phyloP scores from a whole-genome alignment of 768 basidiomycete species.

The Leccinum subgranulosum region DNA sequence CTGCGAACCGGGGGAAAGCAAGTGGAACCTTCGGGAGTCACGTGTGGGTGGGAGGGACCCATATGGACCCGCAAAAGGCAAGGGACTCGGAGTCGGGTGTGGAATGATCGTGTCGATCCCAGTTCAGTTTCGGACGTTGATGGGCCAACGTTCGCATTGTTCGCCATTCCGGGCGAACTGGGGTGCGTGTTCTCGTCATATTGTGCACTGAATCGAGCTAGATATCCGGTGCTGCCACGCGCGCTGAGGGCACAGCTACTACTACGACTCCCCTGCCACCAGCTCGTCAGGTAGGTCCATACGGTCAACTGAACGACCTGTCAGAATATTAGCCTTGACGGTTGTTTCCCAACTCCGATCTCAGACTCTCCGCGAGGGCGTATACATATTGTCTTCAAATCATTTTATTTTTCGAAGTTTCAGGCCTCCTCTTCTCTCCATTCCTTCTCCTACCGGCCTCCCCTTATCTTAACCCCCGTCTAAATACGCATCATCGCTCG shows the following conservation, averaged over 20 bases:
- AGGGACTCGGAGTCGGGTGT: slow-evolving; percentile 6
- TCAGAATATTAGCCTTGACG: slow-evolving; percentile 20
- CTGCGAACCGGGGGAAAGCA: background rate
- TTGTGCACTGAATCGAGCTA: slow-evolving; percentile 25
- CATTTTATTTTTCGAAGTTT: slow-evolving; percentile 25
- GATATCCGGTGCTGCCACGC: background rate
- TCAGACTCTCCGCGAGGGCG: slow-evolving; percentile 30
- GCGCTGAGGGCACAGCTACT: slow-evolving; percentile 1
- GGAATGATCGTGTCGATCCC: slow-evolving; percentile 3
- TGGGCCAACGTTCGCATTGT: slow-evolving; percentile 21
- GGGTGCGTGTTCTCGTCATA: slow-evolving; percentile 20
- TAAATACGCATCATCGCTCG: slow-evolving; percentile 28
- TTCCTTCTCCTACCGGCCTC: slow-evolving; percentile 6
- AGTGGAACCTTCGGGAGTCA: slow-evolving; percentile 28
- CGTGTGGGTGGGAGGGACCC: slow-evolving; percentile 29
- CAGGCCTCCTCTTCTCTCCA: slow-evolving; percentile 18
- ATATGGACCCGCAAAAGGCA: slow-evolving; percentile 41
- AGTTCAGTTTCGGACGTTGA: background rate
- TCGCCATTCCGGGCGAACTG: slow-evolving; percentile 22
- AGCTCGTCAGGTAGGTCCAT: background rate
- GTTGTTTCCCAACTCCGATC: slow-evolving; percentile 32
- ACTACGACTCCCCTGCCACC: background rate
- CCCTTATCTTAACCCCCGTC: slow-evolving; percentile 31
- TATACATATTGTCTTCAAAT: slow-evolving; percentile 20
- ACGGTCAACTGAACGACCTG: slow-evolving; percentile 4